Evolutionary conservation across 345 rosid genomes (phyloP), one percentile per base, ranked within the genome.

Genomic region (Cardamine chenopodiifolia): DNA sequence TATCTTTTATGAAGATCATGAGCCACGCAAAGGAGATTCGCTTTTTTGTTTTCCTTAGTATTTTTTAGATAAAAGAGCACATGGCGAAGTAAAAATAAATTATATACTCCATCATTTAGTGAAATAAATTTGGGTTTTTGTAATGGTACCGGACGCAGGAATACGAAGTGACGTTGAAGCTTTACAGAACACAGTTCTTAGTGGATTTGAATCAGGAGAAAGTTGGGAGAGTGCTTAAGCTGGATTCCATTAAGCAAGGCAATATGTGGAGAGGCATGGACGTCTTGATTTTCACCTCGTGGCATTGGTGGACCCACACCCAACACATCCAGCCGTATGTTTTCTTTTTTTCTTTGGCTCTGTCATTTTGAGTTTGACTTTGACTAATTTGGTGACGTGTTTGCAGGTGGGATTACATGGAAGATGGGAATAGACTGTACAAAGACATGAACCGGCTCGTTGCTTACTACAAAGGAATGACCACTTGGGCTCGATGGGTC

Each of bases 221-320:
- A 37, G 79, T 34, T 23, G 95, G 96, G 32, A 70, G 78, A 56
- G 83, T 91, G 4, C 75, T 91, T 77, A 90, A 91, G 81, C 84
- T 91, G 0, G 92, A 87, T 62, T 88, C 97, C 1, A 94, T 94
- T 25, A 76, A 61, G 54, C 70, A 72, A 25, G 98, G 98, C 4
- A 59, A 75, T 6, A 68, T 86, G 31, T 94, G 98, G 98, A 79
- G 37, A 78, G 96, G 96, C 58, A 87, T 90, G 96, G 98, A 94
- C 83, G 78, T 91, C 79, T 66, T 94, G 79, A 76, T 94, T 59
- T 91, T 94, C 64, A 94, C 89, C 86, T 73, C 90, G 0, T 88
- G 98, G 97, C 96, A 91, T 55, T 94, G 98, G 98, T 94, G 98
- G 98, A 86, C 89, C 3, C 97, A 90, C 81, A 82, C 81, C 0